Percentiles rank a stretch among this genome's conserved stretches.
Conservation (phyloP, 1,284 basidiomycete species). For the Abortiporus biennis region DNA sequence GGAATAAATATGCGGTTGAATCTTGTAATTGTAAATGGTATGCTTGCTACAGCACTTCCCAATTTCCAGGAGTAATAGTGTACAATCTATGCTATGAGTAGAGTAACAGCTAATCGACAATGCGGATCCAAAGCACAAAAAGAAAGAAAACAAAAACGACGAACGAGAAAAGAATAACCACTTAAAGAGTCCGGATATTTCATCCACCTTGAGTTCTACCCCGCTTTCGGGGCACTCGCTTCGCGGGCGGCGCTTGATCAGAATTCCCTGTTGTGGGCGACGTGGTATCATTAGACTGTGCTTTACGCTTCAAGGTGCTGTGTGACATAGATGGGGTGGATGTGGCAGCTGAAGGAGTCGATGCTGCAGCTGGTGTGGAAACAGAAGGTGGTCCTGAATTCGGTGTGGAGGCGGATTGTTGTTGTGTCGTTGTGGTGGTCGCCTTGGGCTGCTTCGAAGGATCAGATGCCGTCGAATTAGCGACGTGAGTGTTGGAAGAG, state of each 20-base stretch:
- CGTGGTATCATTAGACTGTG: conserved; percentile 31
- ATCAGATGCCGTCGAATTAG: background rate
- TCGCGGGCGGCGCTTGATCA: conserved; percentile 37
- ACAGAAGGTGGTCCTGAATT: conserved; percentile 20
- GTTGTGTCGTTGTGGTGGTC: conserved; percentile 27
- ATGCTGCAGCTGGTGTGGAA: conserved; percentile 23
- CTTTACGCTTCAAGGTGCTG: conserved; percentile 62
- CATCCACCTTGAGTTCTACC: conserved; percentile 29
- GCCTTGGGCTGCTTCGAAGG: conserved; percentile 45
- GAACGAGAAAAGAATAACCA: too few relatives aligned
- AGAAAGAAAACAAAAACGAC: too few relatives aligned
- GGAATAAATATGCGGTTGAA: too few relatives aligned
- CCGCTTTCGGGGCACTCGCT: conserved; percentile 47
- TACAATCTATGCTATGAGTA: background rate
- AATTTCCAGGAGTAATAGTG: too few relatives aligned
- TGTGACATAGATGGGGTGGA: conserved; percentile 43
- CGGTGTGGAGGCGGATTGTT: conserved; percentile 32
- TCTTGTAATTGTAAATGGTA: too few relatives aligned
- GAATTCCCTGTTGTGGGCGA: conserved; percentile 44
- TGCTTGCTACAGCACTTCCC: too few relatives aligned
- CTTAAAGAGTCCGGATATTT: too few relatives aligned
- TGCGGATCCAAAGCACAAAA: too few relatives aligned
- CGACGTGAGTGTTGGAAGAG: background rate
- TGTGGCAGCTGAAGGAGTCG: conserved; percentile 26
- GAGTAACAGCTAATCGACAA: background rate